Conservation (phyloP, 352 stramenopile genomes). For the Phytophthora hybrid region DNA sequence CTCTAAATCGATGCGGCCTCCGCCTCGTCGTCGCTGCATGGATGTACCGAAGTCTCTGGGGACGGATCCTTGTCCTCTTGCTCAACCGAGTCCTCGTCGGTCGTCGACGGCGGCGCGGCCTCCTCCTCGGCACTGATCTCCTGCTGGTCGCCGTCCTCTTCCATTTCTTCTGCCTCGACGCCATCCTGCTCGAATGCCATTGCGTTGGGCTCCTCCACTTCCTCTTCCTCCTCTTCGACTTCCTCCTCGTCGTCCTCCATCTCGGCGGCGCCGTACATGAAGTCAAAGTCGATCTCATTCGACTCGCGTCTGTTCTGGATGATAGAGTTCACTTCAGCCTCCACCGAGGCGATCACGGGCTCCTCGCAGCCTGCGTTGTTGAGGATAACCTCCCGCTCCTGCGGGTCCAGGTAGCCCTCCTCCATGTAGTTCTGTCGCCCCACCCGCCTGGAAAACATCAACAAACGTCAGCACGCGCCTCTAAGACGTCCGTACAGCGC, state of each 20-base stretch:
- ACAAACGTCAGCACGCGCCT: conserved; percentile 6
- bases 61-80: conserved; percentile 21
- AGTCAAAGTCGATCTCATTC: conserved; percentile 86
- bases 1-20: conserved; percentile 39
- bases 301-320: conserved; percentile 83
- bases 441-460: conserved; percentile 47
- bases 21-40: conserved; percentile 22
- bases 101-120: conserved; percentile 7
- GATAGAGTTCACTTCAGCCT: conserved; percentile 86
- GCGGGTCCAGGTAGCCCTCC: conserved; percentile 82
- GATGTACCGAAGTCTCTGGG: conserved; percentile 31
- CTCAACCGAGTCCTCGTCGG: conserved; percentile 21
- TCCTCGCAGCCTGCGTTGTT: conserved; percentile 82
- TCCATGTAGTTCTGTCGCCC: conserved; percentile 88
- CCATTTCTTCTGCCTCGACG: conserved; percentile 16
- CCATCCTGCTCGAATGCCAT: conserved; percentile 32
- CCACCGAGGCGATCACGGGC: conserved; percentile 72
- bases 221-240: conserved; percentile 40
- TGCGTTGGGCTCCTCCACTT: conserved; percentile 35
- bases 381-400: conserved; percentile 80
- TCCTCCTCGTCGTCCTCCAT: conserved; percentile 47
- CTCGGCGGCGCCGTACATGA: conserved; percentile 69
- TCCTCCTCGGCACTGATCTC: conserved; percentile 24
- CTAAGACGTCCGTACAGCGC: neutral
- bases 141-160: conserved; percentile 30